A percentile compares a stretch with the other conserved stretches of the same genome.
These are phyloP conservation scores for Venturia effusa DNA, from an alignment of 2,329 filamentous ascomycete species.

Conservation along the genomic window DNA sequence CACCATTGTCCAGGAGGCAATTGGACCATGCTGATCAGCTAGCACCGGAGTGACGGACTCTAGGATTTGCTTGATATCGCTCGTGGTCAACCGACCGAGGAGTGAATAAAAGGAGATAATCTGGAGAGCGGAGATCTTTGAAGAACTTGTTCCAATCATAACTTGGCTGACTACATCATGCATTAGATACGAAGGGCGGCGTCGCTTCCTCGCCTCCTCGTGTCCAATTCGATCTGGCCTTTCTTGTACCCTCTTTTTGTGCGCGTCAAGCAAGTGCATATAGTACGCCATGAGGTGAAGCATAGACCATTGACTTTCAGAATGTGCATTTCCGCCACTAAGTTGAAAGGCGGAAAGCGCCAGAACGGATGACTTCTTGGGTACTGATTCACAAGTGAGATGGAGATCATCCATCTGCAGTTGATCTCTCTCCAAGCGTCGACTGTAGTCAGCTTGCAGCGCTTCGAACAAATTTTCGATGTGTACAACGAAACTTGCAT, in stretches of 20 bases:
- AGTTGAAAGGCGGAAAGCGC: neutral
- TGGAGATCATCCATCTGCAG: slow-evolving; percentile 45
- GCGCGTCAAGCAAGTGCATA: slow-evolving; percentile 6
- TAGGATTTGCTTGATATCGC: slow-evolving; percentile 47
- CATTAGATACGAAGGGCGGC: slow-evolving; percentile 26
- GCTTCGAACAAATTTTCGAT: slow-evolving; percentile 58
- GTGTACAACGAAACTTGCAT: slow-evolving; percentile 27
- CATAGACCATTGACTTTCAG: slow-evolving; percentile 10
- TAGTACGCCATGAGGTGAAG: slow-evolving; percentile 10
- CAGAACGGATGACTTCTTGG: neutral
- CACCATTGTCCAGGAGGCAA: slow-evolving; percentile 74
- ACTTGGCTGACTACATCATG: slow-evolving; percentile 30
- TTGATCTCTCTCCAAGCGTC: slow-evolving; percentile 56
- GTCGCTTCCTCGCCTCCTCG: slow-evolving; percentile 25
- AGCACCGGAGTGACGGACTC: slow-evolving; percentile 48
- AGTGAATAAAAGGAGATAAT: slow-evolving; percentile 39
- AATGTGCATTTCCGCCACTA: neutral
- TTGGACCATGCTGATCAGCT: slow-evolving; percentile 55
- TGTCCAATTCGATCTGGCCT: slow-evolving; percentile 13
- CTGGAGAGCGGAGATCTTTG: slow-evolving; percentile 42
- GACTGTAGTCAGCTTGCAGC: slow-evolving; percentile 70
- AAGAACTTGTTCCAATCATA: slow-evolving; percentile 22
- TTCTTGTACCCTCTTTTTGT: neutral
- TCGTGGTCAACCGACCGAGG: slow-evolving; percentile 28
- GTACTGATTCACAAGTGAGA: neutral